phyloP scores from a whole-genome alignment of 257 asterid species.

The Capsicum baccatum region DNA sequence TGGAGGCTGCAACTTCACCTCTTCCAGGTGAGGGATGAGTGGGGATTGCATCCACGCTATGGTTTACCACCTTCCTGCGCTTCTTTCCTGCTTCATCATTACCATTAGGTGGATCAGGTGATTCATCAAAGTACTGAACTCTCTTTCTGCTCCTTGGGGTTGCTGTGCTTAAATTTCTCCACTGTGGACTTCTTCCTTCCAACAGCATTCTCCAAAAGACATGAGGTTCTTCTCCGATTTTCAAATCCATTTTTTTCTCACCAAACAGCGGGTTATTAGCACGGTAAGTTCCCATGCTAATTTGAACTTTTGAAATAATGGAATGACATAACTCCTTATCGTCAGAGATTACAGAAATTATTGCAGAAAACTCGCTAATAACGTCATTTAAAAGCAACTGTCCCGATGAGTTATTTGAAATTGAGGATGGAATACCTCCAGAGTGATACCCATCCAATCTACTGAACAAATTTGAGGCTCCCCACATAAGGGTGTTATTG shows the following conservation, averaged over 20 bases:
- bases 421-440: conserved; percentile 39
- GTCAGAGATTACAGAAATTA: conserved; percentile 48
- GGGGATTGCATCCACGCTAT: conserved; percentile 38
- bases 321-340: conserved; percentile 32
- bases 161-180: conserved; percentile 61
- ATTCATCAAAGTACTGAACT: conserved; percentile 53
- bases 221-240: conserved; percentile 62
- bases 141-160: conserved; percentile 76
- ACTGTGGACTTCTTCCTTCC: conserved; percentile 60
- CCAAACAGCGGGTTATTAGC: conserved; percentile 58
- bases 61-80: conserved; percentile 56
- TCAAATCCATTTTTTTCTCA: conserved; percentile 56
- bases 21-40: conserved; percentile 35
- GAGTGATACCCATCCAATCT: conserved; percentile 76
- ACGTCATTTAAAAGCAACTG: conserved; percentile 57
- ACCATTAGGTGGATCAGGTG: conserved; percentile 43
- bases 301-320: conserved; percentile 63
- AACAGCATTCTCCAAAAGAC: conserved; percentile 76
- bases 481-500: conserved; percentile 75
- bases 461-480: conserved; percentile 68
- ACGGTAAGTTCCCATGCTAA: conserved; percentile 55
- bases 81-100: conserved; percentile 58
- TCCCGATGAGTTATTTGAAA: conserved; percentile 48
- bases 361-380: conserved; percentile 56
- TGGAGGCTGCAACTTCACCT: conserved; percentile 33